Base-by-base conservation (phyloP, 2,329 filamentous ascomycete genomes). In the Zymoseptoria crescenta region DNA sequence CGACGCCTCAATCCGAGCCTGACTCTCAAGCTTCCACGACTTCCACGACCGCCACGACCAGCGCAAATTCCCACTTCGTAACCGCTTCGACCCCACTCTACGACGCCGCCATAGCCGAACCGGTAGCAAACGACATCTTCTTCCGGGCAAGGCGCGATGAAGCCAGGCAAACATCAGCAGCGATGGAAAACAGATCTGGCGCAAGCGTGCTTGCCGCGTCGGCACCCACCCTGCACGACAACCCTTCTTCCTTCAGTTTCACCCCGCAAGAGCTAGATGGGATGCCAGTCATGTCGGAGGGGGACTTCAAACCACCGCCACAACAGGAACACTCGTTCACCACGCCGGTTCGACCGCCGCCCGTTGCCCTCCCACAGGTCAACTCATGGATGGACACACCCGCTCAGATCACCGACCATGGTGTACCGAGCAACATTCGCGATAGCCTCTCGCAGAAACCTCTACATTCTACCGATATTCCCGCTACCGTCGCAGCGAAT, bases 341-440 rank as follows among this genome's bases (percentile, higher is more conserved):
- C 21, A 52, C 51, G 13, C 51, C 51, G 24, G 24, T 27, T 52
- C 51, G 51, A 19, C 51, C 56, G 21, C 48, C 55, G 27, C 41
- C 35, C 13, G 16, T 50, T 49, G 16, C 10, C 50, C 24, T 45
- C 21, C n/a, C 48, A 27, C 49, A 56, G 24, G 27, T 41, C 24
- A 55, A 48, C 21, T 49, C 57, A 29, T 41, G 50, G 54, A 54
- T 41, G 28, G 63, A 62, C 24, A 62, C 62, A 28, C 63, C 62
- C 4, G 55, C 54, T 19, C 59, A 57, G 20, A 52, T 59, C 48
- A 60, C 57, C 48, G 61, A 65, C 54, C 64, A 65, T 54, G 60
- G 60, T 13, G 52, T 64, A 9, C 60, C 59, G 30, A 65, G 64
- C 57, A 63, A 59, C 48, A n/a, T 64, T n/a, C 62, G 64, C 54